Evolutionary conservation across 208 protist species (phyloP).

Genomic region (Herpetomonas tarakana): DNA sequence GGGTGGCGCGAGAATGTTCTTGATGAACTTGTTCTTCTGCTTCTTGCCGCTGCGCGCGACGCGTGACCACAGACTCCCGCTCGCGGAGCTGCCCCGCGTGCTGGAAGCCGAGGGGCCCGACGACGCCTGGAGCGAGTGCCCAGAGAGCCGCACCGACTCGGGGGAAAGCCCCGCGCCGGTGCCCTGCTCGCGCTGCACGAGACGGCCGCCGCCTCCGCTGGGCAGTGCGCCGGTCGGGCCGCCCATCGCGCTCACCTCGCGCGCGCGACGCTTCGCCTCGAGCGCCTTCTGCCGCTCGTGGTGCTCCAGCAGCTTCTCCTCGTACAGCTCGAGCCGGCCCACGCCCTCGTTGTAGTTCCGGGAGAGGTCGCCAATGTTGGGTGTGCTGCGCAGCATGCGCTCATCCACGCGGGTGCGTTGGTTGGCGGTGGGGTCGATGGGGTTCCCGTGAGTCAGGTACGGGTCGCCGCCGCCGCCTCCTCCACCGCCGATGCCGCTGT

Average conservation of each 20-base stretch:
- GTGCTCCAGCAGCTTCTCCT: too few relatives aligned
- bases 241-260: too few relatives aligned
- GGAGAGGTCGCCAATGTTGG: conserved; percentile 15
- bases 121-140: background rate
- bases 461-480: too few relatives aligned
- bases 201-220: background rate
- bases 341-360: conserved; percentile 12
- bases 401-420: background rate
- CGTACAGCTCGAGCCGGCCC: conserved; percentile 2
- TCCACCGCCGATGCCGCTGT: background rate
- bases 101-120: background rate
- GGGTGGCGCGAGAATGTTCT: background rate
- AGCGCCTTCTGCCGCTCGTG: too few relatives aligned
- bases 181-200: background rate
- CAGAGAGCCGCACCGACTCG: background rate
- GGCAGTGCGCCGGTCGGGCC: too few relatives aligned
- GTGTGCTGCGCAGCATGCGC: background rate
- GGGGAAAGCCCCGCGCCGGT: background rate
- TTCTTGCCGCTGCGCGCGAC: background rate
- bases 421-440: background rate
- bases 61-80: background rate
- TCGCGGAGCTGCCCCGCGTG: background rate
- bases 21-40: background rate
- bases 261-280: too few relatives aligned
- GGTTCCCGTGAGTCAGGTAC: too few relatives aligned